These are phyloP conservation scores for Trichoderma sp. DNA, from an alignment of 2,329 filamentous ascomycete genomes.

Conservation along the genomic window DNA sequence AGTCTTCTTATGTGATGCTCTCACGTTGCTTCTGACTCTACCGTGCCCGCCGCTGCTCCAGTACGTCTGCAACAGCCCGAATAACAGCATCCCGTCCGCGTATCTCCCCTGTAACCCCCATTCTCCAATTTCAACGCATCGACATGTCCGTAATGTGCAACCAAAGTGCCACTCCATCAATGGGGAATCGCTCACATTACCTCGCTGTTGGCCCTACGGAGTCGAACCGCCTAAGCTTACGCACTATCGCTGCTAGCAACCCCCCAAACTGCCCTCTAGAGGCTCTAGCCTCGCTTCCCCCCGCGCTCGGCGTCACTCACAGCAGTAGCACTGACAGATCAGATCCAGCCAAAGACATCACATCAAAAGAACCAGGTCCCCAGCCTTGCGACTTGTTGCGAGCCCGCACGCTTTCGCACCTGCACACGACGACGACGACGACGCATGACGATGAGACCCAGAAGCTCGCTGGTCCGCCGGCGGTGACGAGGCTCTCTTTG, in stretches of 20 bases:
- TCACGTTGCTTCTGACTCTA: no score
- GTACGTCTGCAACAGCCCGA: no score
- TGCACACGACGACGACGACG: conserved; percentile 1
- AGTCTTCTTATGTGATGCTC: no score
- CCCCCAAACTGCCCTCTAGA: background rate
- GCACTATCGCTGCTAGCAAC: conserved; percentile 10
- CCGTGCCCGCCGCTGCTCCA: no score
- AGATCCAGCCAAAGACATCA: background rate
- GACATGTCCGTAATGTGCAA: background rate
- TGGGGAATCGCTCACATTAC: no score
- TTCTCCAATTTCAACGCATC: no score
- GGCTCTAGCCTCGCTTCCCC: conserved; percentile 13
- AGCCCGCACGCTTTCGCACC: conserved; percentile 10
- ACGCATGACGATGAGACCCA: conserved; percentile 16
- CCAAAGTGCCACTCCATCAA: background rate
- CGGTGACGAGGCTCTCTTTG: background rate
- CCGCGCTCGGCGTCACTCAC: conserved; percentile 16
- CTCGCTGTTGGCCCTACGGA: conserved; percentile 1
- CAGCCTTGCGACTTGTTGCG: conserved; percentile 25
- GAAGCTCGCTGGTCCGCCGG: background rate
- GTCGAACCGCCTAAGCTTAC: conserved; percentile 5
- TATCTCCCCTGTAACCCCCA: no score
- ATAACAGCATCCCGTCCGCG: no score
- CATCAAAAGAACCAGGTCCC: conserved; percentile 11
- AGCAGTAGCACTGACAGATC: background rate